phyloP scores from a whole-genome alignment of 805 yeast species.

The Pichia insulana region DNA sequence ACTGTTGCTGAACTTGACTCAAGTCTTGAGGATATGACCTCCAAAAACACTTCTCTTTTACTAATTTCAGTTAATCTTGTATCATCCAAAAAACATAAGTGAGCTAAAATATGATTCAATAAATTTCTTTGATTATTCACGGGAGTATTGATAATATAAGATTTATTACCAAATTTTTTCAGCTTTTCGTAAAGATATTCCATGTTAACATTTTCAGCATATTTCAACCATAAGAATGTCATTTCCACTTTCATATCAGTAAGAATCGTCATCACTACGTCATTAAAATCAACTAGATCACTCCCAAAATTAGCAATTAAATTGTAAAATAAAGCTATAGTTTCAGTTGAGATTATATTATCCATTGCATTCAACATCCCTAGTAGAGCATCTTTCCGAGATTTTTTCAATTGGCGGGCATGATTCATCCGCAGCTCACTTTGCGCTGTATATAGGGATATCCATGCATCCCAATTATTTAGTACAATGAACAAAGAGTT shows the following conservation, averaged over 20 bases:
- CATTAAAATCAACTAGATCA: no score
- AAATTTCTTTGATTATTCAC: conserved; percentile 29
- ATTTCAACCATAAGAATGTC: conserved; percentile 5
- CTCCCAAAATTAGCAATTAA: background rate
- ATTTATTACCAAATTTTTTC: conserved; percentile 18
- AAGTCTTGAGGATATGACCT: conserved; percentile 46
- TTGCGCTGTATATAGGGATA: background rate
- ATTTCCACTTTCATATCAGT: background rate
- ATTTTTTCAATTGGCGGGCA: background rate
- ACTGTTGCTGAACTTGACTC: conserved; percentile 37
- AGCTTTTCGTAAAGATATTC: conserved; percentile 3
- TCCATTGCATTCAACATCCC: conserved; percentile 1
- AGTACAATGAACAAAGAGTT: background rate
- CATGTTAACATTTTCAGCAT: background rate
- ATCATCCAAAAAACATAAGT: conserved; percentile 28
- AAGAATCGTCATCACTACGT: conserved; percentile 1
- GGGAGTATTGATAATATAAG: conserved; percentile 27
- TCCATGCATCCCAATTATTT: conserved; percentile 3
- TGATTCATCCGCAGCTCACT: no score
- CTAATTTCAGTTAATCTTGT: conserved; percentile 26
- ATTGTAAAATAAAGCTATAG: background rate
- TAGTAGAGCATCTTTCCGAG: background rate
- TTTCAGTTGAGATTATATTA: background rate
- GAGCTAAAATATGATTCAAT: conserved; percentile 22
- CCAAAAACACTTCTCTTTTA: conserved; percentile 33